phyloP scores from a whole-genome alignment of 1,139 yeast genomes.

The Starmera stellimalicola region DNA sequence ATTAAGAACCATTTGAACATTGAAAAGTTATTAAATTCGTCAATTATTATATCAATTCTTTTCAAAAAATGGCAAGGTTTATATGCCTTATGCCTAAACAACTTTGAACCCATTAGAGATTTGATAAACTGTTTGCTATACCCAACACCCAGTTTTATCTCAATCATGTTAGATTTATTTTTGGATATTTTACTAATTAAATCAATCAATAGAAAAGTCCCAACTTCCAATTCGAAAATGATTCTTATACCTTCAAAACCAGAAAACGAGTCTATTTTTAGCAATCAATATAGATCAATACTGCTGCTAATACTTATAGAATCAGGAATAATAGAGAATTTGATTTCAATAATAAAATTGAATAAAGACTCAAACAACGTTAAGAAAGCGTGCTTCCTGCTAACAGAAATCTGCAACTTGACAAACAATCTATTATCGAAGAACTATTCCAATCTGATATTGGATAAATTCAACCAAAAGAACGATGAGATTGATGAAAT shows the following conservation, averaged over 20 bases:
- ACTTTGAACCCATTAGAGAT: constrained; percentile 47
- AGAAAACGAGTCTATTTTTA: constrained; percentile 22
- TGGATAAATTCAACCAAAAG: constrained; percentile 4
- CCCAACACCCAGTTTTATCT: constrained; percentile 48
- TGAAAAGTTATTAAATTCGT: constrained; percentile 53
- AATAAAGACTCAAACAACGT: constrained; percentile 35
- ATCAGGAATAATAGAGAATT: constrained; percentile 43
- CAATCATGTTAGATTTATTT: constrained; percentile 59
- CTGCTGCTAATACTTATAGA: constrained; percentile 43
- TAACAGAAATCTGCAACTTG: constrained; percentile 53
- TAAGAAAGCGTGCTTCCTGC: constrained; percentile 52
- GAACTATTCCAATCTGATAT: constrained; percentile 5
- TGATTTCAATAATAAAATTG: constrained; percentile 40
- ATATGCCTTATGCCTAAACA: constrained; percentile 50
- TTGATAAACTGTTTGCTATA: constrained; percentile 55
- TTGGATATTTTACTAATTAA: constrained; percentile 57
- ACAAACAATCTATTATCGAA: constrained; percentile 38
- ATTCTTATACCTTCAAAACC: constrained; percentile 19
- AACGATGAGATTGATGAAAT: neutral
- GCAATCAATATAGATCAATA: constrained; percentile 59
- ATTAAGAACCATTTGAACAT: constrained; percentile 34
- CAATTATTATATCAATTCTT: constrained; percentile 50
- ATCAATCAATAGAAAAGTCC: constrained; percentile 27
- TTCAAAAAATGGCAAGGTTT: constrained; percentile 76
- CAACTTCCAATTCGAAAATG: constrained; percentile 15